Conservation (phyloP, 1,139 yeast genomes). For the Yamadazyma kanchanaburiensis region DNA sequence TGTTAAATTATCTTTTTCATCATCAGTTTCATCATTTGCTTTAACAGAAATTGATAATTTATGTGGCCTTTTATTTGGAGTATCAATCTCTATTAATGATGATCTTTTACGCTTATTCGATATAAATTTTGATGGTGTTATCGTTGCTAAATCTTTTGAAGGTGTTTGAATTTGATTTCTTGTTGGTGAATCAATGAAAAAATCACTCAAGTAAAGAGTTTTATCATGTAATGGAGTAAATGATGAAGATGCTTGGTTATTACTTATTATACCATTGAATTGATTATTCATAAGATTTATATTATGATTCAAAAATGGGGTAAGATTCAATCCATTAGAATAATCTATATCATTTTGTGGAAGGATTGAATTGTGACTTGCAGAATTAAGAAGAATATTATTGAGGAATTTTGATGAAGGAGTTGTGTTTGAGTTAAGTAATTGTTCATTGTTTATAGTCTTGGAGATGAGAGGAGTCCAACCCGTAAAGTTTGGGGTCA, state of each 20-base stretch:
- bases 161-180: slow-evolving; percentile 20
- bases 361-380: slow-evolving; percentile 7
- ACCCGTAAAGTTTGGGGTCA: slow-evolving; percentile 32
- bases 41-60: slow-evolving; percentile 26
- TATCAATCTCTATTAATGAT: slow-evolving; percentile 35
- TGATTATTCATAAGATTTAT: slow-evolving; percentile 19
- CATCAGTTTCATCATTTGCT: slow-evolving; percentile 18
- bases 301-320: slow-evolving; percentile 44
- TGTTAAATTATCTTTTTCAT: slow-evolving; percentile 11
- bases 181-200: slow-evolving; percentile 46
- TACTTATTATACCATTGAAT: slow-evolving; percentile 1
- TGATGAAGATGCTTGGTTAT: slow-evolving; percentile 10
- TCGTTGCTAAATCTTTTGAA: slow-evolving; percentile 34
- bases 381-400: slow-evolving; percentile 14
- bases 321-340: slow-evolving; percentile 38
- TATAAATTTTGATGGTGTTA: slow-evolving; percentile 43
- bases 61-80: slow-evolving; percentile 41
- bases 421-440: slow-evolving; percentile 35
- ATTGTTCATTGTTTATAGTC: slow-evolving; percentile 35
- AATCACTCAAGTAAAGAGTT: slow-evolving; percentile 40
- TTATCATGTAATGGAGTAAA: slow-evolving; percentile 47
- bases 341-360: slow-evolving; percentile 26
- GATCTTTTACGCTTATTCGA: slow-evolving; percentile 32
- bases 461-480: slow-evolving; percentile 47
- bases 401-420: slow-evolving; percentile 29